Evolutionary conservation across 1,284 basidiomycete genomes (phyloP).

Genomic region (Blastosporella zonata): DNA sequence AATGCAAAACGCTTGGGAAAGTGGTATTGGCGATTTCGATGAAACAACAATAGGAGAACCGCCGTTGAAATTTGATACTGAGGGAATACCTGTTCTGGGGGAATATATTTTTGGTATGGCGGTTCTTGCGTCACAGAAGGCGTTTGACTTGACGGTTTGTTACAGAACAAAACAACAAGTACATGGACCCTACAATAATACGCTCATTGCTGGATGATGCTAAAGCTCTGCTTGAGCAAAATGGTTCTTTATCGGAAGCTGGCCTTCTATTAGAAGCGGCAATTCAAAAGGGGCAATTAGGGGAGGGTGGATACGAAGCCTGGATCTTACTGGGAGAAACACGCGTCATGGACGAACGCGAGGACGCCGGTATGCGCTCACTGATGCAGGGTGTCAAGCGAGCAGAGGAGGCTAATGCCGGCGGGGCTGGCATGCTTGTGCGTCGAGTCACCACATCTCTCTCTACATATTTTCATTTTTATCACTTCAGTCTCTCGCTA

Average conservation of each 20-base stretch:
- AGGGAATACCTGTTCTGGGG: conserved; percentile 70
- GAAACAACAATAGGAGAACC: conserved; percentile 35
- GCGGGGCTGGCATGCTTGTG: conserved; percentile 81
- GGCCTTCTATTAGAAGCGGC: conserved; percentile 85
- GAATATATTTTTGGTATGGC: conserved; percentile 74
- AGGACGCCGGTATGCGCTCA: conserved; percentile 77
- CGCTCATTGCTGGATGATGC: conserved; percentile 66
- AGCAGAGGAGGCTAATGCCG: conserved; percentile 59
- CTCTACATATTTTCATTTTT: conserved; percentile 3
- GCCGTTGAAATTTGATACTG: conserved; percentile 56
- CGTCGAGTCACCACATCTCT: not conserved
- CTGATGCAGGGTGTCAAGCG: conserved; percentile 64
- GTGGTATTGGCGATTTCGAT: conserved; percentile 43
- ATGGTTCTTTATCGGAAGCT: conserved; percentile 84
- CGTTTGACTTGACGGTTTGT: not conserved
- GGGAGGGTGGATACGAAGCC: conserved; percentile 81
- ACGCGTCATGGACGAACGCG: conserved; percentile 94
- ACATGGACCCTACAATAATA: conserved; percentile 49
- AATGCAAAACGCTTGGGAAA: conserved; percentile 67
- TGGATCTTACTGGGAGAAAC: conserved; percentile 95
- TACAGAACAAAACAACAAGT: conserved; percentile 59
- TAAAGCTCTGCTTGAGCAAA: conserved; percentile 71
- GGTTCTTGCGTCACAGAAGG: conserved; percentile 7
- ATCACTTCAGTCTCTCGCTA: conserved; percentile 76
- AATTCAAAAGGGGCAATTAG: conserved; percentile 75